Percentiles rank a stretch among this genome's conserved stretches.
phyloP scores from a whole-genome alignment of 2,329 filamentous ascomycete species.

The Fusarium circinatum region DNA sequence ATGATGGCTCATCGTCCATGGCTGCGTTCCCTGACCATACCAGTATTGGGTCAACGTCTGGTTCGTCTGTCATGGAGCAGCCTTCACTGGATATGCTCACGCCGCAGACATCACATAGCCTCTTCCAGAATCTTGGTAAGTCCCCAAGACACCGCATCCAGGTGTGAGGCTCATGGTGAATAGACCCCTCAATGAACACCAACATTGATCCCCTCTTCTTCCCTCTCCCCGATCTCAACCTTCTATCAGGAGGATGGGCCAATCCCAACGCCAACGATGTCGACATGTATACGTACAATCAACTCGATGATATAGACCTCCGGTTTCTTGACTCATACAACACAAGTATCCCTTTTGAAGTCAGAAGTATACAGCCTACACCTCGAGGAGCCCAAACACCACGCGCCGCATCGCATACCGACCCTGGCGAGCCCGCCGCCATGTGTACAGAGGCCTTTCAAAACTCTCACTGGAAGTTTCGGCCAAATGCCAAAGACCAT shows the following conservation, averaged over 20 bases:
- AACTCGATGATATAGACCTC: conserved; percentile 47
- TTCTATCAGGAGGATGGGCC: conserved; percentile 29
- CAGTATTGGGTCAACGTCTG: not conserved
- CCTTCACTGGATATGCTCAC: conserved; percentile 12
- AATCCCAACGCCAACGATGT: not conserved
- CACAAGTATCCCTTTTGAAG: conserved; percentile 45
- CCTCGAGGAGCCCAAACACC: conserved; percentile 23
- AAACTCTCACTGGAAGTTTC: conserved; percentile 46
- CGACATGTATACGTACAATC: conserved; percentile 30
- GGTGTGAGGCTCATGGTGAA: not conserved
- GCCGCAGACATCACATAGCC: conserved; percentile 15
- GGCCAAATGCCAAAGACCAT: conserved; percentile 46
- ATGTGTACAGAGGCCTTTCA: conserved; percentile 41
- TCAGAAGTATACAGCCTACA: conserved; percentile 16
- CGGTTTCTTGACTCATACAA: conserved; percentile 49
- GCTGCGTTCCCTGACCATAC: not conserved
- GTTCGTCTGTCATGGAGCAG: conserved; percentile 12
- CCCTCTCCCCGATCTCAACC: conserved; percentile 33
- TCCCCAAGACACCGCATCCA: fast-evolving
- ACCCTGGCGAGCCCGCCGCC: conserved; percentile 28
- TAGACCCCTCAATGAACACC: conserved; percentile 13
- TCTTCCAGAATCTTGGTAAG: conserved; percentile 26
- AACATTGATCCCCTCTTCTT: conserved; percentile 19
- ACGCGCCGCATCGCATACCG: not conserved
- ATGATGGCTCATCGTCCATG: not conserved